A percentile compares a stretch with the other conserved stretches of the same genome.
These are phyloP conservation scores for Crucihimalaya himalaica DNA, from an alignment of 345 rosid species.

Conservation along the genomic window DNA sequence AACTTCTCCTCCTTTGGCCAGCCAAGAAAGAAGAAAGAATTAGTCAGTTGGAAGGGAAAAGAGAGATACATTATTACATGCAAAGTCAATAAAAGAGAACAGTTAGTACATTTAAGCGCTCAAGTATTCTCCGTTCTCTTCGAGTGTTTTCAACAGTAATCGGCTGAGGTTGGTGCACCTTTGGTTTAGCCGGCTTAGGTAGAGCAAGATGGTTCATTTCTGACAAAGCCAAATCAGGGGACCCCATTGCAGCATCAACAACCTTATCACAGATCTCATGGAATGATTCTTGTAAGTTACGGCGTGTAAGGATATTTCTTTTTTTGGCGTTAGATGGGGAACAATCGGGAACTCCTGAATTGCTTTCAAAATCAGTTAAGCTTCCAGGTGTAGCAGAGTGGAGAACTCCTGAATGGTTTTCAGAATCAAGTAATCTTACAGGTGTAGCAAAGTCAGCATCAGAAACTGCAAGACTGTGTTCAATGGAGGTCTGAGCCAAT, in stretches of 20 bases:
- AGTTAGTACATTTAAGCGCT: slow-evolving; percentile 62
- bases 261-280: slow-evolving; percentile 40
- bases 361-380: slow-evolving; percentile 41
- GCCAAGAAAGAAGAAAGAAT: slow-evolving; percentile 31
- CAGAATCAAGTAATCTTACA: slow-evolving; percentile 39
- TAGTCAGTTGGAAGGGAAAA: slow-evolving; percentile 9
- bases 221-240: slow-evolving; percentile 43
- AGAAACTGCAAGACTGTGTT: slow-evolving; percentile 46
- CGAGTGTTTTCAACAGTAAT: slow-evolving; percentile 66
- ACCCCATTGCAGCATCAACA: slow-evolving; percentile 44
- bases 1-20: slow-evolving; percentile 68
- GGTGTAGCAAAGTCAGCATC: slow-evolving; percentile 46
- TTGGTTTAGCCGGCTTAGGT: slow-evolving; percentile 41
- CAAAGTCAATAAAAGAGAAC: background rate
- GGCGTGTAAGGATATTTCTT: slow-evolving; percentile 35
- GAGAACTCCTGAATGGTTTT: slow-evolving; percentile 45
- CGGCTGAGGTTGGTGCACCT: slow-evolving; percentile 42
- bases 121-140: slow-evolving; percentile 84
- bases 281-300: slow-evolving; percentile 45
- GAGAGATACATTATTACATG: background rate
- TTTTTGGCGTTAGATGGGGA: slow-evolving; percentile 41
- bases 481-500: slow-evolving; percentile 38
- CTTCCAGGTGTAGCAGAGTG: slow-evolving; percentile 44
- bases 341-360: slow-evolving; percentile 44
- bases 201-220: slow-evolving; percentile 41